Percentiles rank a stretch among this genome's conserved stretches.
phyloP scores from a whole-genome alignment of 2,329 filamentous ascomycete species.

The Berkeleyomyces rouxiae region DNA sequence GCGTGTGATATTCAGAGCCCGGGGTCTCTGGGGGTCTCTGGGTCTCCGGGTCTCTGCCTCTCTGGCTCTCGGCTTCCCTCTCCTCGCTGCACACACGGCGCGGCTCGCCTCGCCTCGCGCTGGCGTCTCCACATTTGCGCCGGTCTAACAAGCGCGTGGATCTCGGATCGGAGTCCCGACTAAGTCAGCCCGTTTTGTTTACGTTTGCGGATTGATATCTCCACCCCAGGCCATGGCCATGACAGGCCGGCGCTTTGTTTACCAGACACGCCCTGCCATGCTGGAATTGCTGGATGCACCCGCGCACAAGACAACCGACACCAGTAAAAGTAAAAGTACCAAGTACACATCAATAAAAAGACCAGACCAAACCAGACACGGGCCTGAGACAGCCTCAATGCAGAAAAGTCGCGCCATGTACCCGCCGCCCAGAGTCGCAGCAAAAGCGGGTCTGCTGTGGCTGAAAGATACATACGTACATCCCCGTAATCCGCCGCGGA shows the following conservation, averaged over 20 bases:
- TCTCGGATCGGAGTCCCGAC: not conserved
- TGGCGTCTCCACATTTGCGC: too few relatives aligned
- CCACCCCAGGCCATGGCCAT: not conserved
- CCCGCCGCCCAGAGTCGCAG: not conserved
- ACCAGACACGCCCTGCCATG: not conserved
- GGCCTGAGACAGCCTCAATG: too few relatives aligned
- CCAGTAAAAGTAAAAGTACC: not conserved
- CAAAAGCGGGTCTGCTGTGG: not conserved
- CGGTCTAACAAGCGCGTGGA: too few relatives aligned
- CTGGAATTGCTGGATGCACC: not conserved
- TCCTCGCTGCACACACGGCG: too few relatives aligned
- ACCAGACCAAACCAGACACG: not conserved
- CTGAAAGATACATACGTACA: not conserved
- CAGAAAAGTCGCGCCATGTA: not conserved
- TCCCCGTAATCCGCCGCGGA: not conserved
- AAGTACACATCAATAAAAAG: not conserved
- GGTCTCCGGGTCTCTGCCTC: too few relatives aligned
- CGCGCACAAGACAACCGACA: not conserved
- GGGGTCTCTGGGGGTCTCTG: too few relatives aligned
- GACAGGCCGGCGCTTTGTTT: not conserved
- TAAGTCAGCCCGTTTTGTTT: not conserved
- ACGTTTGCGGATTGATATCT: not conserved
- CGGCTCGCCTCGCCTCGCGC: too few relatives aligned
- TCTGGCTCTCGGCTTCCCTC: too few relatives aligned
- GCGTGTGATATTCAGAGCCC: too few relatives aligned